Base-by-base conservation (phyloP, 371 early-diverging fungal species). In the Smittium culicis region DNA sequence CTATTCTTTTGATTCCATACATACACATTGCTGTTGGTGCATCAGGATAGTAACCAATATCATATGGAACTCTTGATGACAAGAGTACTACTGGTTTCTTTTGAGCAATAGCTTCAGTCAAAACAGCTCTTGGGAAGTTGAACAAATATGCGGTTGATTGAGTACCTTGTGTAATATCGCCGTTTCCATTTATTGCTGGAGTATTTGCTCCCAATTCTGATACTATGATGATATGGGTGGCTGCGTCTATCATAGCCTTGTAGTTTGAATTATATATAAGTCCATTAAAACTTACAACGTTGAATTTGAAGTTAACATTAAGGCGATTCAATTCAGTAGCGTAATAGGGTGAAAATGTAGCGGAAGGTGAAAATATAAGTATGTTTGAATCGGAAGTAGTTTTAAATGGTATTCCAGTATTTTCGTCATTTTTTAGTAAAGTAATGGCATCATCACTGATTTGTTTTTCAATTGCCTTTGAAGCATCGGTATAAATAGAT, bases 1-100 rank as follows among this genome's bases (percentile, higher is more conserved):
- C 27, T 24, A 34, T 34, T 64, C 65, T 45, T 54, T 64, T 64
- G 27, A 64, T 35, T 64, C 65, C 65, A 64, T 64, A 64, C 24
- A 45, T 45, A 64, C 34, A 31, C 2, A 64, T 17, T 24, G 30
- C 35, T 35, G 35, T 17, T 14, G 35, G 5, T 24, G 65, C 14
- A 27, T 34, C 35, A 11, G 11, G 35, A 35, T 35, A 64, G 35
- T 64, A 35, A 8, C 35, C 65, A 45, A 54, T 16, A 35, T 64
- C 65, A 35, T 64, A 64, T 34, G 65, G 65, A 25, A 11, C 17
- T 64, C 54, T 64, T 45, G 45, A 54, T 25, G 65, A 64, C 33
- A 64, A n/a, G 2, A 35, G 8, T 24, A 30, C 32, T 5, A 64
- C 17, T 25, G 34, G 34, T 35, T 8, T 35, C 2, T 64, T 64